Evolutionary conservation across 1,139 yeast species (phyloP).

Genomic region (Geotrichum fermentans): DNA sequence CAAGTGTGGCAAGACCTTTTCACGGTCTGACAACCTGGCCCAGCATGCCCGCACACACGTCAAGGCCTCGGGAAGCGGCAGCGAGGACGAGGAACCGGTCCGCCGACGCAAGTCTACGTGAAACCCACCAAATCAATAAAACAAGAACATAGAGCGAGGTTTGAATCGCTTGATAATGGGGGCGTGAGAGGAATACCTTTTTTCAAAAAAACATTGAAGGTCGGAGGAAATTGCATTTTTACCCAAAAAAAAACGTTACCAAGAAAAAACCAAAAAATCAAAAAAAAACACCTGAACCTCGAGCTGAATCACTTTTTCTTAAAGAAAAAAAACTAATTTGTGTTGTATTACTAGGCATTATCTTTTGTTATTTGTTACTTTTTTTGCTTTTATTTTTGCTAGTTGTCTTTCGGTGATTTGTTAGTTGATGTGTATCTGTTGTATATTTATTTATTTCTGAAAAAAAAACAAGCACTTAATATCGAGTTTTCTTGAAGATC

Average conservation of each 20-base stretch:
- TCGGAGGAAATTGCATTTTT: neutral
- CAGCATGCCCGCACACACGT: constrained; percentile 68
- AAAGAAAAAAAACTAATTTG: no score
- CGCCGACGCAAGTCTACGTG: constrained; percentile 3
- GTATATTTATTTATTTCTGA: neutral
- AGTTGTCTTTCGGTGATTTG: neutral
- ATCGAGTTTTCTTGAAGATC: no score
- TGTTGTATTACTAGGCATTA: no score
- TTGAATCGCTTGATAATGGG: no score
- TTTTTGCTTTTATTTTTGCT: neutral
- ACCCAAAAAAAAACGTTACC: neutral
- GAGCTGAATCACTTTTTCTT: no score
- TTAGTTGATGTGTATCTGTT: neutral
- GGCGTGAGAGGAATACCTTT: no score
- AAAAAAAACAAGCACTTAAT: no score
- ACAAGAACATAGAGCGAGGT: no score
- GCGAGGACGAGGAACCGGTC: neutral
- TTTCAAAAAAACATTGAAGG: neutral
- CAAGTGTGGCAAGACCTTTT: constrained; percentile 67
- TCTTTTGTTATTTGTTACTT: no score
- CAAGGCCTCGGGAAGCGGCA: neutral
- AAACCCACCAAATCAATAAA: neutral
- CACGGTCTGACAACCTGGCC: constrained; percentile 68
- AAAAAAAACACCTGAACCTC: no score
- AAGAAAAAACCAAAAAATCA: neutral